Base-by-base conservation (phyloP, 176 grass and related monocot genomes). In the Microstegium vimineum region DNA sequence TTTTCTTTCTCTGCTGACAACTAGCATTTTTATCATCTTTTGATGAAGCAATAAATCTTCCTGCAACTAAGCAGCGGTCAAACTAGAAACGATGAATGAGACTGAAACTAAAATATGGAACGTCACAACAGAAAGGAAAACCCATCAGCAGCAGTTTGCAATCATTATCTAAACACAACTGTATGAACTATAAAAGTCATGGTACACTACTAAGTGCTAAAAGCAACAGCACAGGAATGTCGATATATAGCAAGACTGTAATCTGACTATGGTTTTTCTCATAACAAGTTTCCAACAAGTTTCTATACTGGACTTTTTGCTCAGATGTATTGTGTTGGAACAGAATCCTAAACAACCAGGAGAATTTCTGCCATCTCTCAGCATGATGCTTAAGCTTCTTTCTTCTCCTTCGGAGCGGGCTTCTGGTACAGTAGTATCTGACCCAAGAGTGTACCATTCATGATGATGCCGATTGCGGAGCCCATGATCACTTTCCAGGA, bases 401-500 rank as follows among this genome's bases (percentile, higher is more conserved):
- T 93, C 95, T 95, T 98, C 75, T 90, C 92, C 88, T 95, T 95
- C 6, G 73, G 76, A 28, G 9, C 23, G 1, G 87, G 28, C 43
- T 93, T 93, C 78, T 86, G 84, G 85, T 98, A 98, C 27, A 86
- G 10, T 5, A 95, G 22, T 86, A 98, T 98, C 82, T 95, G 93
- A 72, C 85, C 81, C 62, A 95, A 76, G 49, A 98, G 62, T 7
- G 96, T 98, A 11, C 96, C 96, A 52, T 98, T 98, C 85, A 80
- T 98, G 49, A 81, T 25, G 23, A 95, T 93, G 68, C 96, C 93
- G 0, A 93, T 86, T 35, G 85, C 82, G 5, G 93, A 98, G 79
- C 96, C 96, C 92, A 93, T 86, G 38, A 95, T 76, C 80, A 98
- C 96, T 98, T 92, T 30, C 41, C 54, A 86, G 18, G 73, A 84